Conservation (phyloP, 2,329 filamentous ascomycete genomes). For the Diatrype stigma region DNA sequence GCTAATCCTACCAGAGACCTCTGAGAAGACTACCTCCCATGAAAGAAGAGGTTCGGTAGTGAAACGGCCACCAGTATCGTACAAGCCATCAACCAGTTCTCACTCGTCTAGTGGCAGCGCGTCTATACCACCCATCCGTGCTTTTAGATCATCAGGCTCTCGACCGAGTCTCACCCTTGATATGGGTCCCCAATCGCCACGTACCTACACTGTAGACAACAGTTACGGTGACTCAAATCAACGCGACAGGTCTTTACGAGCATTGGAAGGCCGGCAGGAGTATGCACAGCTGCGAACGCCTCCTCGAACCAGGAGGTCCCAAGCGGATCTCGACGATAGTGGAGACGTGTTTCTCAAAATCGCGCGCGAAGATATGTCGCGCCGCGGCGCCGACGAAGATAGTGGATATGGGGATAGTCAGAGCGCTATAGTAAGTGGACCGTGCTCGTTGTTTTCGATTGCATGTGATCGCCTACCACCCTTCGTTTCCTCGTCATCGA, state of each 20-base stretch:
- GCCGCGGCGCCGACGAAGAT: conserved; percentile 32
- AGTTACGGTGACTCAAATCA: conserved; percentile 39
- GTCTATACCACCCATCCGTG: conserved; percentile 49
- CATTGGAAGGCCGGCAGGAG: conserved; percentile 43
- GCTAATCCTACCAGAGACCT: conserved; percentile 41
- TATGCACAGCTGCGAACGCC: conserved; percentile 36
- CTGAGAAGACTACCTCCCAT: conserved; percentile 41
- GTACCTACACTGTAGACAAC: conserved; percentile 41
- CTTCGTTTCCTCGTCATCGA: too few species aligned
- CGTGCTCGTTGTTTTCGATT: conserved; percentile 9
- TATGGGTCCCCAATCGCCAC: conserved; percentile 42
- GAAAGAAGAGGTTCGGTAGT: conserved; percentile 41
- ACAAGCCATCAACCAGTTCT: conserved; percentile 36
- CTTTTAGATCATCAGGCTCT: conserved; percentile 53
- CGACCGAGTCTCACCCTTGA: conserved; percentile 51
- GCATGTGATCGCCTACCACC: too few species aligned
- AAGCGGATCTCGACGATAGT: conserved; percentile 46
- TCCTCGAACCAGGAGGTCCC: conserved; percentile 34
- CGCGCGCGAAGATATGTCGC: conserved; percentile 47
- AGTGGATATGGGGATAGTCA: conserved; percentile 30
- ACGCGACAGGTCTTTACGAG: conserved; percentile 47
- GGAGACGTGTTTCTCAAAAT: conserved; percentile 58
- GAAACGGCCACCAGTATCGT: conserved; percentile 47
- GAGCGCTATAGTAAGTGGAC: conserved; percentile 43
- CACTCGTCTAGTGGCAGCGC: conserved; percentile 25